Evolutionary conservation across 352 stramenopile species (phyloP).

Genomic region (Phytophthora melonis): DNA sequence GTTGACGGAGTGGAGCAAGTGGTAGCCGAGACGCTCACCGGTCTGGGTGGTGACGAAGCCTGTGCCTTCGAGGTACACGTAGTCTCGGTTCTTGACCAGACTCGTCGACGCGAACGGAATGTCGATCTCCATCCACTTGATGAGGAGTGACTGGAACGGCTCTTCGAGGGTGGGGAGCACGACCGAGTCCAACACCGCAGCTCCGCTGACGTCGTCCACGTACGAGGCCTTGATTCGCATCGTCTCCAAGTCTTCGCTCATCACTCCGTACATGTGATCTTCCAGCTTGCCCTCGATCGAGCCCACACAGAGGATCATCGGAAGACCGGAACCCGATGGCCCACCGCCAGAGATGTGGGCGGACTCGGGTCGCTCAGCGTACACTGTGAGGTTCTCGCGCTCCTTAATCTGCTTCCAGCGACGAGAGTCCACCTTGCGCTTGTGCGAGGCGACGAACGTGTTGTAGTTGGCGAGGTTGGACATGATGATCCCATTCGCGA

Average conservation of each 20-base stretch:
- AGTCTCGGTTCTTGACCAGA: constrained; percentile 42
- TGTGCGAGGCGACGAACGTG: constrained; percentile 21
- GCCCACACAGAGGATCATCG: constrained; percentile 32
- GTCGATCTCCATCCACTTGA: constrained; percentile 44
- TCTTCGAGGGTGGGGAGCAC: constrained; percentile 26
- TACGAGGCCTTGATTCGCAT: constrained; percentile 42
- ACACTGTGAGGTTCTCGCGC: constrained; percentile 44
- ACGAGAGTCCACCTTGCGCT: constrained; percentile 30
- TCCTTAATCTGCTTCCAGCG: constrained; percentile 49
- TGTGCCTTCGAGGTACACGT: constrained; percentile 42
- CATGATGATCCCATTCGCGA: constrained; percentile 31
- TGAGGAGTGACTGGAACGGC: constrained; percentile 34
- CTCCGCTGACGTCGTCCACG: constrained; percentile 27
- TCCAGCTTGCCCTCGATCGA: constrained; percentile 31
- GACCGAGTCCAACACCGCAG: constrained; percentile 37
- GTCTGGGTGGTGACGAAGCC: constrained; percentile 27
- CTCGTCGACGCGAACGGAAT: constrained; percentile 23
- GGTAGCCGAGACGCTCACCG: constrained; percentile 45
- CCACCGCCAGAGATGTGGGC: constrained; percentile 1
- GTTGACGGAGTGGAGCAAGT: constrained; percentile 50
- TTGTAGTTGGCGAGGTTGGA: constrained; percentile 30
- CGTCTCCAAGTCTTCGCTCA: constrained; percentile 25
- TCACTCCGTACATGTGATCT: constrained; percentile 37
- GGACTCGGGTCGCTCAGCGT: constrained; percentile 29
- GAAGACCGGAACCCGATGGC: constrained; percentile 4